Percentiles rank a stretch among this genome's conserved stretches.
Evolutionary conservation across 495 filamentous ascomycete species (phyloP).

Genomic region (Daldinia grandis): DNA sequence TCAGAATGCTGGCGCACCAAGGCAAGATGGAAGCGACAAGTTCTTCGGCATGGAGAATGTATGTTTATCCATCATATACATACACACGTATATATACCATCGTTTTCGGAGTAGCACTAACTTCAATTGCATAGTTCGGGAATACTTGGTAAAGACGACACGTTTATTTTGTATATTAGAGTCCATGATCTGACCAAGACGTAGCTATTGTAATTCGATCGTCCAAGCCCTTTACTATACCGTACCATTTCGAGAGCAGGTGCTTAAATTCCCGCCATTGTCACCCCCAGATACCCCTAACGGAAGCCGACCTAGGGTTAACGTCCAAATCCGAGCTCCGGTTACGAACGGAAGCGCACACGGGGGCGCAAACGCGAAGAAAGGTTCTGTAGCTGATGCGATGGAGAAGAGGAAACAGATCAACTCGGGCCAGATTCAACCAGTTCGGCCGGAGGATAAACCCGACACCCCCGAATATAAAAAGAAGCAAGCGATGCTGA

Average conservation of each 20-base stretch:
- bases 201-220: conserved; percentile 96
- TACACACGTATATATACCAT: background rate
- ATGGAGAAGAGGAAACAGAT: conserved; percentile 57
- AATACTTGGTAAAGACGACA: conserved; percentile 84
- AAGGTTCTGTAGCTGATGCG: conserved; percentile 49
- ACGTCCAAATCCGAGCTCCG: conserved; percentile 59
- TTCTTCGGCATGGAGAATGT: conserved; percentile 99
- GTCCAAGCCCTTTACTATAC: conserved; percentile 97
- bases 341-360: conserved; percentile 54
- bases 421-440: conserved; percentile 50
- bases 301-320: conserved; percentile 54
- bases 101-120: conserved; percentile 20
- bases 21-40: conserved; percentile 93
- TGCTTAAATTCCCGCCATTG: conserved; percentile 85
- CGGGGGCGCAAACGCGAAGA: conserved; percentile 58
- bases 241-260: conserved; percentile 91
- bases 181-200: conserved; percentile 39
- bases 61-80: conserved; percentile 47
- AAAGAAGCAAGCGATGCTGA: conserved; percentile 91
- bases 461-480: conserved; percentile 93
- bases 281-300: conserved; percentile 57
- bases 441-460: conserved; percentile 68
- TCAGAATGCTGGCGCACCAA: conserved; percentile 77
- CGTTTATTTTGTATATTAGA: background rate
- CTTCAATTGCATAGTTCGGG: conserved; percentile 72